Evolutionary conservation across 441 rosid genomes (phyloP), one percentile per base, ranked within the genome.

Genomic region (Lepidium campestre): DNA sequence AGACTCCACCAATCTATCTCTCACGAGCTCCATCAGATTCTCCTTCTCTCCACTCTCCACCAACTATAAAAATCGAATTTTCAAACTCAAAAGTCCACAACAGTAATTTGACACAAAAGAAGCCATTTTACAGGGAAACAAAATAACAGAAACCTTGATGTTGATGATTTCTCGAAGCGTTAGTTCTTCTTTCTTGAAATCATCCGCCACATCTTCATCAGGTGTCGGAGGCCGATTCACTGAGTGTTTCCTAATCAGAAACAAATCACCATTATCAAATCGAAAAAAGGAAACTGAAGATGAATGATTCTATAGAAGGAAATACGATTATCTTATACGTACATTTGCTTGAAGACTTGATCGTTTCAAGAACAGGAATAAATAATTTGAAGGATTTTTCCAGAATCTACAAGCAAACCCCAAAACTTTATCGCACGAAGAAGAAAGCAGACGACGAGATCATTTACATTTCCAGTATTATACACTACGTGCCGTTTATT

Each of bases 11-110:
- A 93, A 88, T 75, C 85, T 85, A 57, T 93, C 94, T 71, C 91
- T 83, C 78, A 90, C 77, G 15, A 90, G 85, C 72, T 93, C 98
- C 97, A 78, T 93, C 29, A 86, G 48, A 53, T 82, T 74, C 76
- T 93, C 93, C 58, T 86, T 93, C 71, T 93, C 97, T 29, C 98
- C 97, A 45, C 89, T 88, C 76, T 93, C 93, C 50, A 83, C 84
- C 75, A 93, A 66, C 97, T 88, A 65, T 12, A 6, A 27, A 2
- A 5, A 5, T 47, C 6, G 3, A 34, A 42, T 31, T 15, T 42
- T 15, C 18, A 48, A 7, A 14, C 4, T 42, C 32, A 55, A 55
- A 63, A 67, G 2, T 17, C 35, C 39, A 41, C 22, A 39, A 35
- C 23, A 44, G 47, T 12, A 22, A 29, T 6, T 54, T 6, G 23